A percentile compares a stretch with the other conserved stretches of the same genome.
Evolutionary conservation across 2,329 filamentous ascomycete species (phyloP).

Genomic region (Talaromyces sp.): DNA sequence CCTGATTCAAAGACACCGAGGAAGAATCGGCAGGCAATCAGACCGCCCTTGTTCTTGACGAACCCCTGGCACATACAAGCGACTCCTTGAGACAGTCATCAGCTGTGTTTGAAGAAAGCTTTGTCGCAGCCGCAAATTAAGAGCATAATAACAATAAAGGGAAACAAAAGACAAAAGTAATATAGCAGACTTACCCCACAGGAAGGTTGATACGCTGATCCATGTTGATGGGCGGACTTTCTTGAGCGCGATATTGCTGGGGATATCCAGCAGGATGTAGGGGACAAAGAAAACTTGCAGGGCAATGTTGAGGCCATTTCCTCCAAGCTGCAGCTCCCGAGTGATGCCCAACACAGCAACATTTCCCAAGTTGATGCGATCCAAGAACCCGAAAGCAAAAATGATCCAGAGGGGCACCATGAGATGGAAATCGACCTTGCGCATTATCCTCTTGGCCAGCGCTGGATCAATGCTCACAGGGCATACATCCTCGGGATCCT

Average conservation of each 20-base stretch:
- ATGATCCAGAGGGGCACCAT: constrained; percentile 20
- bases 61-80: constrained; percentile 28
- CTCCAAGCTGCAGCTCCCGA: constrained; percentile 19
- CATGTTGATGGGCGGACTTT: constrained; percentile 22
- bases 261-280: constrained; percentile 26
- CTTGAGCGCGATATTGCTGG: constrained; percentile 21
- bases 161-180: neutral
- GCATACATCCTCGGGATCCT: neutral
- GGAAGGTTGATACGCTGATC: constrained; percentile 20
- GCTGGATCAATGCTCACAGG: neutral
- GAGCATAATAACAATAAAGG: neutral
- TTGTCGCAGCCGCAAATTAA: too few relatives aligned
- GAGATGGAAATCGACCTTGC: constrained; percentile 23
- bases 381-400: constrained; percentile 16
- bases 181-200: constrained; percentile 18
- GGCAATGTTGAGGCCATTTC: constrained; percentile 33
- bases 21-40: constrained; percentile 28
- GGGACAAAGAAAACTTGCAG: constrained; percentile 31
- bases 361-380: constrained; percentile 23
- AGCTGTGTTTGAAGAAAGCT: neutral
- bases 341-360: constrained; percentile 21
- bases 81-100: neutral
- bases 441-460: neutral
- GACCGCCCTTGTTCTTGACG: constrained; percentile 24
- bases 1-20: constrained; percentile 32